phyloP scores from a whole-genome alignment of 164 flowering plant species.

The Stephania japonica region DNA sequence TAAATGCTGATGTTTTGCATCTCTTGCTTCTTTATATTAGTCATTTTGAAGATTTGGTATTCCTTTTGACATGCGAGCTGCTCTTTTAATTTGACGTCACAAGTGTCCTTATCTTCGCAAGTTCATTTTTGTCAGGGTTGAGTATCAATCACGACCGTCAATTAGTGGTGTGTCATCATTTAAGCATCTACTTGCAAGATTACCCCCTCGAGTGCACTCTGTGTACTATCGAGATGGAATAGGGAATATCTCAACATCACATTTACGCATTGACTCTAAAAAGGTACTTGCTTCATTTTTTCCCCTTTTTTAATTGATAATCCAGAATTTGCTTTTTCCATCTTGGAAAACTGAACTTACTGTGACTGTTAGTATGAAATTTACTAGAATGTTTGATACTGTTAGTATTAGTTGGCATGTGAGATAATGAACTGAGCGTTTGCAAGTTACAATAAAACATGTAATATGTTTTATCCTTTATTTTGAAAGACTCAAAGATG shows the following conservation, averaged over 20 bases:
- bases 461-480: not conserved
- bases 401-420: too few relatives aligned
- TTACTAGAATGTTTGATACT: not conserved
- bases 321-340: not conserved
- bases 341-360: not conserved
- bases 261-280: constrained; percentile 46
- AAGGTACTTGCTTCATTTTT: constrained; percentile 44
- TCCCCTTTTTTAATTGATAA: not conserved
- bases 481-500: not conserved
- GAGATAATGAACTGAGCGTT: not conserved
- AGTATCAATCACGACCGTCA: constrained; percentile 70
- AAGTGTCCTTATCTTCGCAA: constrained; percentile 6
- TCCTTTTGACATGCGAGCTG: not conserved
- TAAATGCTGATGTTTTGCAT: not conserved
- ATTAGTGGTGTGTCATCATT: constrained; percentile 72
- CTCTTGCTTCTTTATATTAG: not conserved
- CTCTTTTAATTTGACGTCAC: not conserved
- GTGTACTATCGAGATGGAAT: constrained; percentile 93
- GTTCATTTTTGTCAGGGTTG: constrained; percentile 58
- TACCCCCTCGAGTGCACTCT: constrained; percentile 92
- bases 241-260: constrained; percentile 93
- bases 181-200: constrained; percentile 60
- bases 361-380: not conserved
- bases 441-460: not conserved
- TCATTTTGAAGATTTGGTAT: not conserved